These are phyloP conservation scores for Mycosphaerelloides madeirae DNA, from an alignment of 2,329 filamentous ascomycete species.

Conservation along the genomic window DNA sequence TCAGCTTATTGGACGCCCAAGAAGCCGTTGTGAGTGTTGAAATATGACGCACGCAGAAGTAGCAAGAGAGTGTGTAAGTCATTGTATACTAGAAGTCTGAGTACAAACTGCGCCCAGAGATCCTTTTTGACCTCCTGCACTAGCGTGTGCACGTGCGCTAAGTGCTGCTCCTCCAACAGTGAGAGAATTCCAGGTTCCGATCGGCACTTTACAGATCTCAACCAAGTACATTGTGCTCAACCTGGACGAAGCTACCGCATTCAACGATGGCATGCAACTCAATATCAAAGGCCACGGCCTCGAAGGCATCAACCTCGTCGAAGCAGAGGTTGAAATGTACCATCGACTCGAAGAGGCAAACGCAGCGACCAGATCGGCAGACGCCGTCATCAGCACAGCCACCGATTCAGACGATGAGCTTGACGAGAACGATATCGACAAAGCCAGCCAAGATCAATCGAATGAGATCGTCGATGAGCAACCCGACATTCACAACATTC, in stretches of 20 bases:
- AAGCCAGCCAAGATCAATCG: too few relatives aligned
- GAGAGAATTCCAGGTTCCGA: not conserved
- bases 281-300: conserved; percentile 1
- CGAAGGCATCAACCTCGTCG: conserved; percentile 6
- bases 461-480: too few relatives aligned
- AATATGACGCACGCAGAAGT: too few relatives aligned
- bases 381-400: not conserved
- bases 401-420: not conserved
- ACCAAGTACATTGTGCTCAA: conserved; percentile 2
- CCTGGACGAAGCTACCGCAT: not conserved
- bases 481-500: too few relatives aligned
- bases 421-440: too few relatives aligned
- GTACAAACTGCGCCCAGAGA: too few relatives aligned
- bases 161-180: too few relatives aligned
- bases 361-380: not conserved
- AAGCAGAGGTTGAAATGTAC: conserved; percentile 10
- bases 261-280: conserved; percentile 1
- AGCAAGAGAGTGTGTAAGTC: too few relatives aligned
- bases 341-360: not conserved
- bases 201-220: not conserved
- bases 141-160: too few relatives aligned
- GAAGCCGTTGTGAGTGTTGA: conserved; percentile 7
- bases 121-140: too few relatives aligned
- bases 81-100: too few relatives aligned
- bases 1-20: conserved; percentile 2